Evolutionary conservation across 2,329 filamentous ascomycete genomes (phyloP).

Genomic region (Reticulascus tulasneorum): DNA sequence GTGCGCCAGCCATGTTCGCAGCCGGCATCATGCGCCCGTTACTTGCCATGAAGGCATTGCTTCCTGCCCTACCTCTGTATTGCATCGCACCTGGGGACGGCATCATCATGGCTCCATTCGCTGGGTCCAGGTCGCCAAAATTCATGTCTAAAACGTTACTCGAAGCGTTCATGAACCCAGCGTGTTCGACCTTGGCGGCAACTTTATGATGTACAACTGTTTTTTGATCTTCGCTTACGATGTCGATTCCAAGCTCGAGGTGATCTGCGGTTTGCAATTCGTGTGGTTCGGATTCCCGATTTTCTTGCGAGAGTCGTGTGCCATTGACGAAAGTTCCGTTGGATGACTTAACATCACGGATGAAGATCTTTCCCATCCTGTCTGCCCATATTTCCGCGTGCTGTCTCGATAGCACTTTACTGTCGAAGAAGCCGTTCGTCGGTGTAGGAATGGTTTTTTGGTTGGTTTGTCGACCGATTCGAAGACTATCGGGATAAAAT

Average conservation of each 20-base stretch:
- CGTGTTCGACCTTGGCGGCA: slow-evolving; percentile 92
- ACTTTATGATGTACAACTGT: slow-evolving; percentile 99
- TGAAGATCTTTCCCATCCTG: slow-evolving; percentile 83
- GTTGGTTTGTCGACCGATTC: slow-evolving; percentile 95
- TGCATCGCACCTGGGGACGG: slow-evolving; percentile 65
- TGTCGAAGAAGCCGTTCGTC: slow-evolving; percentile 93
- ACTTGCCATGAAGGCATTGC: slow-evolving; percentile 58
- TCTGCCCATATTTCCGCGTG: slow-evolving; percentile 96
- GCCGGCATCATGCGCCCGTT: slow-evolving; percentile 59
- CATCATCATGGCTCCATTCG: slow-evolving; percentile 69
- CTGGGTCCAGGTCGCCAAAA: slow-evolving; percentile 85
- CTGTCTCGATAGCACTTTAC: slow-evolving; percentile 92
- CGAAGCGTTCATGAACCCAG: slow-evolving; percentile 72
- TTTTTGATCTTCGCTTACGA: slow-evolving; percentile 97
- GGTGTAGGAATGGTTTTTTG: slow-evolving; percentile 91
- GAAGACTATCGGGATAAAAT: slow-evolving; percentile 86
- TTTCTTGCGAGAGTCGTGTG: slow-evolving; percentile 83
- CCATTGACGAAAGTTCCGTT: slow-evolving; percentile 99
- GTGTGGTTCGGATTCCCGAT: slow-evolving; percentile 92
- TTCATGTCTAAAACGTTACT: slow-evolving; percentile 83
- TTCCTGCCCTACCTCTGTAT: slow-evolving; percentile 65
- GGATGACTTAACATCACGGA: slow-evolving; percentile 95
- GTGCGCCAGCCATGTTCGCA: slow-evolving; percentile 43
- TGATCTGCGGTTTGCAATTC: slow-evolving; percentile 89
- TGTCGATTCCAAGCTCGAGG: slow-evolving; percentile 93